phyloP scores from a whole-genome alignment of 306 rosid species.

The Corylus heterophylla region DNA sequence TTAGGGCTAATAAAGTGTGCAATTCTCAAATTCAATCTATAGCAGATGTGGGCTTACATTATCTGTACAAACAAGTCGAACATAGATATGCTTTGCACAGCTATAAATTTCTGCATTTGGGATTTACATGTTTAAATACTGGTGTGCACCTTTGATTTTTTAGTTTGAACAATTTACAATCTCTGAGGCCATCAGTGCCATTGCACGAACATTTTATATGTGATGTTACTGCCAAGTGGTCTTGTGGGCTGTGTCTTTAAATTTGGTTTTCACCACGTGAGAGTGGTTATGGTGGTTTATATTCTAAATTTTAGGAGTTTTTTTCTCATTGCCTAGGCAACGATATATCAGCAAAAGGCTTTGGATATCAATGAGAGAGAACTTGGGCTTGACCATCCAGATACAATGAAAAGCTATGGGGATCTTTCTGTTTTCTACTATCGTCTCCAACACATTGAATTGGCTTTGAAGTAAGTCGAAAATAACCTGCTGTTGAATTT shows the following conservation, averaged over 20 bases:
- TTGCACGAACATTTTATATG: background rate
- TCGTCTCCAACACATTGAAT: slow-evolving; percentile 91
- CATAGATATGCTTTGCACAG: slow-evolving; percentile 2
- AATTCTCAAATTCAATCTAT: background rate
- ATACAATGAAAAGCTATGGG: slow-evolving; percentile 98
- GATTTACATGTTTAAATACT: background rate
- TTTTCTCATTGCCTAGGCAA: slow-evolving; percentile 59
- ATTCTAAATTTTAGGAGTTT: background rate
- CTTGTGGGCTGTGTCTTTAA: slow-evolving; percentile 1
- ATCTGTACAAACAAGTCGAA: background rate
- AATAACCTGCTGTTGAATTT: slow-evolving; percentile 9
- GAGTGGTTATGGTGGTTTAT: slow-evolving; percentile 11
- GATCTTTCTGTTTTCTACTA: slow-evolving; percentile 97
- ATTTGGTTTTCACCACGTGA: background rate
- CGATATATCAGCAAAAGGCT: slow-evolving; percentile 95
- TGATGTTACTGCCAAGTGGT: background rate
- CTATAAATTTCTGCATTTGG: background rate
- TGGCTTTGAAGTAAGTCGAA: slow-evolving; percentile 85
- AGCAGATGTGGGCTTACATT: background rate
- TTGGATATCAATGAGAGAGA: slow-evolving; percentile 92
- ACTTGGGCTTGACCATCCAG: slow-evolving; percentile 98
- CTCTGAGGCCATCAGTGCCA: background rate
- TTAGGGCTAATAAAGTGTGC: background rate
- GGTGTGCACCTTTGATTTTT: background rate
- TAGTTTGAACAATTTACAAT: background rate